Percentiles rank a stretch among this genome's conserved stretches.
Conservation (phyloP, 1,284 basidiomycete species). For the Porodaedalea pini region DNA sequence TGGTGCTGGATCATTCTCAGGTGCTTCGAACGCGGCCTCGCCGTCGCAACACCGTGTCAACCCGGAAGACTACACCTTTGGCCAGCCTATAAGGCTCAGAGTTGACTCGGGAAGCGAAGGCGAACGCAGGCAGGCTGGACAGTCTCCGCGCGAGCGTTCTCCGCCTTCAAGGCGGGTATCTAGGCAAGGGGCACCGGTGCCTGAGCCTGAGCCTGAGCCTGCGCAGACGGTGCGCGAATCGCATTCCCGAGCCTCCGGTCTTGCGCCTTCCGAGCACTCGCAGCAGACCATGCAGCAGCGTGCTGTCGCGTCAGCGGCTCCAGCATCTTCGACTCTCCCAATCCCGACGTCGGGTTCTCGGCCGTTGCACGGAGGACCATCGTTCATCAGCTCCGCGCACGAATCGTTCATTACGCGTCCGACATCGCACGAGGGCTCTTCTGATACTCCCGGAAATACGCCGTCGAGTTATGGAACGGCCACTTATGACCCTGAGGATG, state of each 20-base stretch:
- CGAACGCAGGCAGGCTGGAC: background rate
- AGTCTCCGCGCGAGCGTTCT: background rate
- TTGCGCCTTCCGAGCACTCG: slow-evolving; percentile 3
- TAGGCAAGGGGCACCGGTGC: background rate
- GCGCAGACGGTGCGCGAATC: background rate
- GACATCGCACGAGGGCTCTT: slow-evolving; percentile 8
- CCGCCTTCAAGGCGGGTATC: background rate
- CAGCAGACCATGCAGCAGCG: background rate
- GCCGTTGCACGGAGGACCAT: background rate
- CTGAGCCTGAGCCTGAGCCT: background rate
- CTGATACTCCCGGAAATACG: slow-evolving; percentile 6
- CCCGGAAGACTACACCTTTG: slow-evolving; percentile 17
- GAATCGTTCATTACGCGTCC: slow-evolving; percentile 17
- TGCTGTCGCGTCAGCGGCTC: background rate
- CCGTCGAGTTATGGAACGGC: slow-evolving; percentile 14
- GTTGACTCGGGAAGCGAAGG: slow-evolving; percentile 6
- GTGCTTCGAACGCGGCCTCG: background rate
- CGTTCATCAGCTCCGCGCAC: slow-evolving; percentile 18
- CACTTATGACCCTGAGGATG: slow-evolving; percentile 6
- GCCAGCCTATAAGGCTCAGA: slow-evolving; percentile 12
- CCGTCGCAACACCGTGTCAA: background rate
- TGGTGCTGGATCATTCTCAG: slow-evolving; percentile 3
- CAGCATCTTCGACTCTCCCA: slow-evolving; percentile 2
- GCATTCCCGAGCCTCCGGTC: background rate
- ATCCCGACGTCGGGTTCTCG: slow-evolving; percentile 6